These are phyloP conservation scores for Quercus gilva DNA, from an alignment of 306 rosid species.

Conservation along the genomic window DNA sequence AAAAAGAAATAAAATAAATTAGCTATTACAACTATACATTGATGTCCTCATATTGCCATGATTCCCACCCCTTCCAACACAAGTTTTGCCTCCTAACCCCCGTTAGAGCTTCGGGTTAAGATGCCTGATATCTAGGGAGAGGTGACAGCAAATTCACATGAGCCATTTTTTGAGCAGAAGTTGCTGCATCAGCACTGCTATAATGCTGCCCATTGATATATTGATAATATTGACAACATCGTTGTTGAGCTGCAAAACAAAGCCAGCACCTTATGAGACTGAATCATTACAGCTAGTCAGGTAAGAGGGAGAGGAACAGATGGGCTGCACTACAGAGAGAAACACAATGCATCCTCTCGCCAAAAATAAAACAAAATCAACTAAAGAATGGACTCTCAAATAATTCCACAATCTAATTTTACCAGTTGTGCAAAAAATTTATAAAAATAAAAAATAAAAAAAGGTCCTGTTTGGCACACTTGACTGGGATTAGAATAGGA, in stretches of 20 bases:
- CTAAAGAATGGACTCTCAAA: too few species aligned
- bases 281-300: slow-evolving; percentile 1
- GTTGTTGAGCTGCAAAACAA: slow-evolving; percentile 79
- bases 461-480: too few species aligned
- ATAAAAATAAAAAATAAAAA: too few species aligned
- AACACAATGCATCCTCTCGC: too few species aligned
- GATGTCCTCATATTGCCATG: neutral
- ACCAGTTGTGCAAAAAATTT: too few species aligned
- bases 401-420: too few species aligned
- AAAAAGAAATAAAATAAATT: neutral
- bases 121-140: slow-evolving; percentile 4
- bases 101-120: neutral
- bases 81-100: neutral
- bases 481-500: too few species aligned
- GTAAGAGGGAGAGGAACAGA: neutral
- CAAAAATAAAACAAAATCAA: too few species aligned
- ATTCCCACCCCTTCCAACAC: neutral
- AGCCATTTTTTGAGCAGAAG: slow-evolving; percentile 43
- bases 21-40: neutral
- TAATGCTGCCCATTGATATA: slow-evolving; percentile 80
- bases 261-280: neutral
- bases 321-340: neutral
- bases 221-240: slow-evolving; percentile 88
- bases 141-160: slow-evolving; percentile 20
- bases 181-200: slow-evolving; percentile 88